A percentile compares a stretch with the other conserved stretches of the same genome.
Evolutionary conservation across 108 stramenopile genomes (phyloP).

Genomic region (Cyclotella cryptica): DNA sequence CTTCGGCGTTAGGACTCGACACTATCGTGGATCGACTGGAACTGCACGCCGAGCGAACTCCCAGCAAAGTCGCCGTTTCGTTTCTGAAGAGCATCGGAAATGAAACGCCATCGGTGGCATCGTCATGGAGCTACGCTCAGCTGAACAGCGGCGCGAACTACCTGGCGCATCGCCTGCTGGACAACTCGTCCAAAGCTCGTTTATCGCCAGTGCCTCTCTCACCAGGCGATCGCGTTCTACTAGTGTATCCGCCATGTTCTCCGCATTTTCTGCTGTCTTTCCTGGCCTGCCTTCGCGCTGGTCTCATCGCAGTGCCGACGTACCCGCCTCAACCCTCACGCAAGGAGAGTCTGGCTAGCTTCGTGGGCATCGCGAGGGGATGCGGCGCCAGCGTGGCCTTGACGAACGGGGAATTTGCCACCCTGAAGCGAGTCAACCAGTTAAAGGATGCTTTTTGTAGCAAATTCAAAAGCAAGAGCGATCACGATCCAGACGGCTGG

Average conservation of each 20-base stretch:
- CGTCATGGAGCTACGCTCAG: constrained; percentile 42
- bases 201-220: constrained; percentile 2
- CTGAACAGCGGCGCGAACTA: constrained; percentile 38
- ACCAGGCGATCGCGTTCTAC: constrained; percentile 80
- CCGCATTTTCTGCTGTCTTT: constrained; percentile 96
- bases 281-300: constrained; percentile 93
- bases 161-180: constrained; percentile 45
- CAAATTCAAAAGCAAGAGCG: constrained; percentile 20
- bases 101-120: constrained; percentile 25
- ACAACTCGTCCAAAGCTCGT: constrained; percentile 20
- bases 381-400: constrained; percentile 90
- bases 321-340: constrained; percentile 95
- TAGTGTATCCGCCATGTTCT: constrained; percentile 96
- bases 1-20: too few species aligned
- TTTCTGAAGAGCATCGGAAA: constrained; percentile 42
- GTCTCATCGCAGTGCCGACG: constrained; percentile 92
- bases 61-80: constrained; percentile 51
- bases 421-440: constrained; percentile 69
- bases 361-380: constrained; percentile 74
- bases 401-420: constrained; percentile 86
- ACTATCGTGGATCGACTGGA: constrained; percentile 18
- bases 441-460: constrained; percentile 46
- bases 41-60: constrained; percentile 25
- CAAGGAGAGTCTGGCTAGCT: constrained; percentile 79
- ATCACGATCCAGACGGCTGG: constrained; percentile 52